These are phyloP conservation scores for Telopea speciosissima DNA, from an alignment of 177 flowering plant genomes.

Conservation along the genomic window DNA sequence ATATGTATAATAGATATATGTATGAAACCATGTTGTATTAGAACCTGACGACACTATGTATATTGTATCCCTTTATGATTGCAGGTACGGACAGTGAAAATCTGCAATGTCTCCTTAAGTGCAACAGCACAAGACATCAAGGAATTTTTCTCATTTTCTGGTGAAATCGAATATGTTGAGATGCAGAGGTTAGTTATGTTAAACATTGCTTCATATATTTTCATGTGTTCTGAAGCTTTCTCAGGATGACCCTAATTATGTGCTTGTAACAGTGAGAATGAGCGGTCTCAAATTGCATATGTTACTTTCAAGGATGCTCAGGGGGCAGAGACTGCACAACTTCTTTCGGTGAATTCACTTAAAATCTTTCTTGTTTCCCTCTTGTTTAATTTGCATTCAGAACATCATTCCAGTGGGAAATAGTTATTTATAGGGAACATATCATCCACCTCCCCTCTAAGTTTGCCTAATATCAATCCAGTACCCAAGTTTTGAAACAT, in stretches of 20 bases:
- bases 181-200: constrained; percentile 43
- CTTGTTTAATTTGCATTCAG: not conserved
- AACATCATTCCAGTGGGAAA: not conserved
- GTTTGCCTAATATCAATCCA: too few relatives aligned
- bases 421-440: too few relatives aligned
- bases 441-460: too few relatives aligned
- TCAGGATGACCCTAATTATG: not conserved
- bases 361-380: not conserved
- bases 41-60: not conserved
- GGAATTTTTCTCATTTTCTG: constrained; percentile 90
- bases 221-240: not conserved
- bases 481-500: too few relatives aligned
- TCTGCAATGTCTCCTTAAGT: constrained; percentile 71
- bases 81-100: constrained; percentile 65
- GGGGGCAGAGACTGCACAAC: constrained; percentile 80
- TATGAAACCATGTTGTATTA: not conserved
- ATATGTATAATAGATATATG: too few relatives aligned
- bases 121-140: constrained; percentile 69
- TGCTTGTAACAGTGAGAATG: constrained; percentile 45
- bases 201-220: not conserved
- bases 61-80: constrained; percentile 1
- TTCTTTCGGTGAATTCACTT: constrained; percentile 55
- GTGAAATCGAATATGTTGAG: constrained; percentile 74
- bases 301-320: constrained; percentile 77
- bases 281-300: constrained; percentile 66